Base-by-base conservation (phyloP, 305 asterid species). In the Fraxinus ornus region DNA sequence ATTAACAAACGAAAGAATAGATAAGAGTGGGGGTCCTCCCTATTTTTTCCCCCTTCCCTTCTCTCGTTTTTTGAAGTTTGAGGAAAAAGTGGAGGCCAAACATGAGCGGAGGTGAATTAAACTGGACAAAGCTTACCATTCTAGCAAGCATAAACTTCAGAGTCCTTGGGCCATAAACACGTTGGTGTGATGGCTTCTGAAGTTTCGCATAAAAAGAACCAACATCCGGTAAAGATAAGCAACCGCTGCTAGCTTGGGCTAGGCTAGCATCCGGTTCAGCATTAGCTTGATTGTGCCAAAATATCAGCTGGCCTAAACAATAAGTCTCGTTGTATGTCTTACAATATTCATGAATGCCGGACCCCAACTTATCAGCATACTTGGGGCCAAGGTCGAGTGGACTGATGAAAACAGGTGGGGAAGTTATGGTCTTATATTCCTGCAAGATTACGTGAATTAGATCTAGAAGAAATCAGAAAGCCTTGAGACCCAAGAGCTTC, bases 301-400 rank as follows among this genome's bases (percentile, higher is more conserved):
- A 93, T 75, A 97, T 89, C 76, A 97, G 90, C 89, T 97, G 99
- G 66, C 98, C 99, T 78, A 97, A 86, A 91, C 99, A 97, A 85
- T 97, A 97, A 32, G 90, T 89, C 86, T 94, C 98, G 1, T 93
- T 88, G 75, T 97, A 97, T 19, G 97, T 95, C 91, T 97, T 97
- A 90, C 95, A 82, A 88, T 92, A 97, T 86, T 97, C 97, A 35
- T 95, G 97, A 81, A 88, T 89, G 66, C 94, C 91, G 1, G 98
- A 86, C 21, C 98, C 98, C 90, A 97, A 86, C 89, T 92, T 95
- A 80, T 91, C 92, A 49, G 97, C 94, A 81, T 85, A 95, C 89
- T 93, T 93, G 78, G 98, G 98, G 77, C 98, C 96, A 32, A 97
- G 95, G 89, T 97, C 99, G 44, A 93, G 97, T 55, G 99, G 97